Conservation (phyloP, 768 basidiomycete genomes). For the Hortiboletus flavorubellus region DNA sequence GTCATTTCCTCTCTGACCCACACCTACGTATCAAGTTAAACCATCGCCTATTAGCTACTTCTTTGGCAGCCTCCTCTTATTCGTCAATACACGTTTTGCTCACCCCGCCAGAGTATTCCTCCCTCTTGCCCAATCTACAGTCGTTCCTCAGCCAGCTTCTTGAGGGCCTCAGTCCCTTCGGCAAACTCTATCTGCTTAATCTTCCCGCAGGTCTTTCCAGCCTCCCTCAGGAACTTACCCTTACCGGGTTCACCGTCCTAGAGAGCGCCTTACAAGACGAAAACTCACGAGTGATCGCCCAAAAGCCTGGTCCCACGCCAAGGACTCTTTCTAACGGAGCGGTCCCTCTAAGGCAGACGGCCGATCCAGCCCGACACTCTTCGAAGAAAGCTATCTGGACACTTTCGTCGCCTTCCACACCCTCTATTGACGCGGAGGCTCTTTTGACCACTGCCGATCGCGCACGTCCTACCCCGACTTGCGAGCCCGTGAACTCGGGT, state of each 20-base stretch:
- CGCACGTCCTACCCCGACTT: conserved; percentile 69
- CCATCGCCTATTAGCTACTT: conserved; percentile 45
- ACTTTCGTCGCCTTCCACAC: conserved; percentile 63
- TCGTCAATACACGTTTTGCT: conserved; percentile 69
- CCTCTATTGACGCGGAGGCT: conserved; percentile 76
- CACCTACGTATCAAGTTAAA: conserved; percentile 3
- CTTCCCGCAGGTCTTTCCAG: conserved; percentile 40
- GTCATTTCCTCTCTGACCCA: not conserved
- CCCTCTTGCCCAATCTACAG: conserved; percentile 49
- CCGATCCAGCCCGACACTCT: conserved; percentile 54
- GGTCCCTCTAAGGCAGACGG: conserved; percentile 51
- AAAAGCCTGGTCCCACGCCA: conserved; percentile 57
- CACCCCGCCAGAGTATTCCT: conserved; percentile 56
- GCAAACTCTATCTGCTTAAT: conserved; percentile 66
- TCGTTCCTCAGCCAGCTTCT: conserved; percentile 59
- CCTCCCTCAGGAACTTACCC: conserved; percentile 57
- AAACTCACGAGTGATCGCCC: conserved; percentile 54
- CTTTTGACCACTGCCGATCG: conserved; percentile 84
- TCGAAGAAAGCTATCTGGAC: conserved; percentile 91
- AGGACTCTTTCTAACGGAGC: conserved; percentile 27
- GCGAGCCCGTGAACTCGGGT: conserved; percentile 55
- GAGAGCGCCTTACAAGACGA: conserved; percentile 35
- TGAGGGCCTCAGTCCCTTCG: conserved; percentile 58
- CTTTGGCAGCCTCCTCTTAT: conserved; percentile 52
- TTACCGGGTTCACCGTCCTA: conserved; percentile 63